These are phyloP conservation scores for Solanum chilense DNA, from an alignment of 257 asterid genomes.

Conservation along the genomic window DNA sequence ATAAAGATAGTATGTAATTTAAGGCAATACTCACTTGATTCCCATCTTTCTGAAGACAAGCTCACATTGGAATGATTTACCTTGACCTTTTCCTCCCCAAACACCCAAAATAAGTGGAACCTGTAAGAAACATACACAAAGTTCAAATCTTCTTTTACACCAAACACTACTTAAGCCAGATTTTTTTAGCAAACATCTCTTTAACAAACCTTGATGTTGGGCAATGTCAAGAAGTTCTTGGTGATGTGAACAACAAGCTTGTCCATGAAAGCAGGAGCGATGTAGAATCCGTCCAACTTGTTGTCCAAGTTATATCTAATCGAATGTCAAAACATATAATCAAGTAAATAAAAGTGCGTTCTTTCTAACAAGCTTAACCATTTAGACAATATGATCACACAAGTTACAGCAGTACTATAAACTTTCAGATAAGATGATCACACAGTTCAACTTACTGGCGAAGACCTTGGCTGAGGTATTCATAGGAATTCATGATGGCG, in stretches of 20 bases:
- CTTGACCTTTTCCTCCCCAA: constrained; percentile 54
- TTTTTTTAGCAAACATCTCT: not conserved
- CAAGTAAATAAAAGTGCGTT: not conserved
- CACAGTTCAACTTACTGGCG: constrained; percentile 14
- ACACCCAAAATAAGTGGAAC: constrained; percentile 34
- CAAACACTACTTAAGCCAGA: not conserved
- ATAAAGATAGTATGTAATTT: not conserved
- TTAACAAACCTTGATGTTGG: constrained; percentile 25
- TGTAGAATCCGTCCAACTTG: constrained; percentile 25
- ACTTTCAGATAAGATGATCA: not conserved
- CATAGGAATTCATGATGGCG: constrained; percentile 19
- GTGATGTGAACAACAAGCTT: constrained; percentile 32
- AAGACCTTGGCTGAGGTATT: constrained; percentile 29
- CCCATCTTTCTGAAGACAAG: constrained; percentile 39
- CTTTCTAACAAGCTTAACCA: not conserved
- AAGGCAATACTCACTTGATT: constrained; percentile 16
- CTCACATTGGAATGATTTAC: constrained; percentile 40
- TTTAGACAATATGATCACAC: not conserved
- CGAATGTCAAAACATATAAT: not conserved
- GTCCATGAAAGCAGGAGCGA: constrained; percentile 47
- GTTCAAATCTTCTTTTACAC: not conserved
- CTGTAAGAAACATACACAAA: not conserved
- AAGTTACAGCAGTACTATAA: not conserved
- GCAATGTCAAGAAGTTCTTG: constrained; percentile 27
- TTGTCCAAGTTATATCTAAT: constrained; percentile 12